Evolutionary conservation across 2,329 filamentous ascomycete species (phyloP).

Genomic region (Tympanopsis confertula): DNA sequence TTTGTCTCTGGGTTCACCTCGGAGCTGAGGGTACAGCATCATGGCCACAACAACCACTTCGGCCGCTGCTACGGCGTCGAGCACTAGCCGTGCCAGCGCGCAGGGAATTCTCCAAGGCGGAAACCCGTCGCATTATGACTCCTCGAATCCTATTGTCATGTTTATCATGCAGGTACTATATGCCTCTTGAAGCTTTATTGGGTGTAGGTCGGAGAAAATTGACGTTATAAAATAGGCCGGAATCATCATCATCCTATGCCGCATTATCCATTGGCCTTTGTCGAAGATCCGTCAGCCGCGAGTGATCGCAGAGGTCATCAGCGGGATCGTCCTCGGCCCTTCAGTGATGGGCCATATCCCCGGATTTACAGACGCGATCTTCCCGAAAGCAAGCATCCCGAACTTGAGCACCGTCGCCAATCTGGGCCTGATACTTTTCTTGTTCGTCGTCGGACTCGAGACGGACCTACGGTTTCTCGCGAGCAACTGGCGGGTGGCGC

Average conservation of each 20-base stretch:
- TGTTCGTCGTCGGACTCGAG: constrained; percentile 81
- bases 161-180: constrained; percentile 56
- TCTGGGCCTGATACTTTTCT: constrained; percentile 69
- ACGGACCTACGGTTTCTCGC: constrained; percentile 69
- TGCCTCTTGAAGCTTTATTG: background rate
- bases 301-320: constrained; percentile 75
- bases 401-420: constrained; percentile 70
- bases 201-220: background rate
- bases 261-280: constrained; percentile 64
- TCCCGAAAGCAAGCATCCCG: constrained; percentile 64
- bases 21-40: too few species aligned
- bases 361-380: constrained; percentile 65
- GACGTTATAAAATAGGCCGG: constrained; percentile 32
- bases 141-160: constrained; percentile 52
- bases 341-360: constrained; percentile 82
- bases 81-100: too few species aligned
- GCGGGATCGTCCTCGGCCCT: constrained; percentile 74
- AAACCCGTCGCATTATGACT: constrained; percentile 48
- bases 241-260: constrained; percentile 67
- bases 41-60: too few species aligned
- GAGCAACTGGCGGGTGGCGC: constrained; percentile 69
- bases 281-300: constrained; percentile 68
- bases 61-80: too few species aligned
- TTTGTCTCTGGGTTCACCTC: too few species aligned
- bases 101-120: constrained; percentile 53